These are phyloP conservation scores for Pseudocercospora fuligena DNA, from an alignment of 2,329 filamentous ascomycete species.

Conservation along the genomic window DNA sequence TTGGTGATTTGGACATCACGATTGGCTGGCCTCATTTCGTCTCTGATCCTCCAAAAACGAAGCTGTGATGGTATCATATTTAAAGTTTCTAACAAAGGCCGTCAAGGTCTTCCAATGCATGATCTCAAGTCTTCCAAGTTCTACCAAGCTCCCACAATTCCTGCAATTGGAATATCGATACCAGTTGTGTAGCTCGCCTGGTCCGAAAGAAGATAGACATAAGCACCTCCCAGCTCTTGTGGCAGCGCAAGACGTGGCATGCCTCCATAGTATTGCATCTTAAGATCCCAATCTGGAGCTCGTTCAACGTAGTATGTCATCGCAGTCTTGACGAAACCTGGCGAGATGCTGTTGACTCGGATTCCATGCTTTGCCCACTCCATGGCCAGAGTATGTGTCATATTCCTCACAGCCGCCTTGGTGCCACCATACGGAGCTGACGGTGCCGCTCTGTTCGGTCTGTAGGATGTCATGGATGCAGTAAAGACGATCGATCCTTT, in stretches of 20 bases:
- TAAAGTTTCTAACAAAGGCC: not conserved
- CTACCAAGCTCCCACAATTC: conserved; percentile 36
- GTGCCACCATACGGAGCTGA: conserved; percentile 49
- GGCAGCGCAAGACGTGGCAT: conserved; percentile 58
- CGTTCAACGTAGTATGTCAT: conserved; percentile 58
- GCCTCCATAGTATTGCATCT: conserved; percentile 60
- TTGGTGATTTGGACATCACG: too few relatives aligned
- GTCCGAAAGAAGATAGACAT: conserved; percentile 55
- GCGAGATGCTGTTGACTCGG: conserved; percentile 40
- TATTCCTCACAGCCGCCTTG: conserved; percentile 50
- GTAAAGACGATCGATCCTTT: conserved; percentile 55
- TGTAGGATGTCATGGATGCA: conserved; percentile 54
- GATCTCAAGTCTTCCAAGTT: not conserved
- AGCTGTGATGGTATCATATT: conserved; percentile 15
- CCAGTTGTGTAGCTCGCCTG: conserved; percentile 55
- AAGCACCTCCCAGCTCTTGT: conserved; percentile 57
- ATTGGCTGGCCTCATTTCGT: not conserved
- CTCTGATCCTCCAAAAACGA: not conserved
- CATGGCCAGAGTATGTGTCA: conserved; percentile 46
- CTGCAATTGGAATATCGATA: conserved; percentile 56
- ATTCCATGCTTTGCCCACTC: conserved; percentile 43
- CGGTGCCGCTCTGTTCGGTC: conserved; percentile 46
- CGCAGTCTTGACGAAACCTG: conserved; percentile 44
- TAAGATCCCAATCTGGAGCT: conserved; percentile 56
- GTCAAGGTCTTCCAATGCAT: not conserved